These are phyloP conservation scores for Candida mattraensis DNA, from an alignment of 805 yeast genomes.

Conservation along the genomic window DNA sequence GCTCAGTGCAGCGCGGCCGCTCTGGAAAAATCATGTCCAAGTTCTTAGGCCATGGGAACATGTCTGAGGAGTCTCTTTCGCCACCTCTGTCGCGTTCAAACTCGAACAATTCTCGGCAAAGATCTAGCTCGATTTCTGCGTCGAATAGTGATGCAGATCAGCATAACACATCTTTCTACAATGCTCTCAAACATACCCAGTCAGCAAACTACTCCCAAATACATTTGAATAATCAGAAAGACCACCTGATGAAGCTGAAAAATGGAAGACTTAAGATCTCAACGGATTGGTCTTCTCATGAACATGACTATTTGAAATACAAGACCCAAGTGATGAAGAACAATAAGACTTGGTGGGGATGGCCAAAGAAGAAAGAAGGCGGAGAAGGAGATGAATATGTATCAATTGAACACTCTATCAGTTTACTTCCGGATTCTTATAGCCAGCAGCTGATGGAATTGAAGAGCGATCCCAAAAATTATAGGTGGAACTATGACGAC, in stretches of 20 bases:
- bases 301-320: slow-evolving; percentile 36
- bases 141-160: slow-evolving; percentile 18
- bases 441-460: slow-evolving; percentile 34
- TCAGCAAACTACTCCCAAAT: slow-evolving; percentile 25
- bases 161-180: slow-evolving; percentile 12
- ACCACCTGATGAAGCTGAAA: slow-evolving; percentile 26
- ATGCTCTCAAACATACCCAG: slow-evolving; percentile 27
- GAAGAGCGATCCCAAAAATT: slow-evolving; percentile 38
- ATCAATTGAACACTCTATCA: slow-evolving; percentile 33
- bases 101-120: slow-evolving; percentile 16
- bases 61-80: slow-evolving; percentile 23
- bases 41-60: slow-evolving; percentile 19
- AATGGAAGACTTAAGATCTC: slow-evolving; percentile 31
- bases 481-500: slow-evolving; percentile 40
- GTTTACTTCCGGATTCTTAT: slow-evolving; percentile 38
- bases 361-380: slow-evolving; percentile 37
- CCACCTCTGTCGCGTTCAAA: slow-evolving; percentile 25
- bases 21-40: slow-evolving; percentile 23
- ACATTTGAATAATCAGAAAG: slow-evolving; percentile 23
- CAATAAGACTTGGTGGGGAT: slow-evolving; percentile 30
- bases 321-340: slow-evolving; percentile 33
- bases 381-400: slow-evolving; percentile 25
- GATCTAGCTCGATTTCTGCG: slow-evolving; percentile 25
- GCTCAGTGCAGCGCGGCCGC: slow-evolving; percentile 20
- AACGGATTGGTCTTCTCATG: slow-evolving; percentile 33